Percentiles rank a stretch among this genome's conserved stretches.
Evolutionary conservation across 805 yeast species (phyloP).

Genomic region (Starmerella geochares): DNA sequence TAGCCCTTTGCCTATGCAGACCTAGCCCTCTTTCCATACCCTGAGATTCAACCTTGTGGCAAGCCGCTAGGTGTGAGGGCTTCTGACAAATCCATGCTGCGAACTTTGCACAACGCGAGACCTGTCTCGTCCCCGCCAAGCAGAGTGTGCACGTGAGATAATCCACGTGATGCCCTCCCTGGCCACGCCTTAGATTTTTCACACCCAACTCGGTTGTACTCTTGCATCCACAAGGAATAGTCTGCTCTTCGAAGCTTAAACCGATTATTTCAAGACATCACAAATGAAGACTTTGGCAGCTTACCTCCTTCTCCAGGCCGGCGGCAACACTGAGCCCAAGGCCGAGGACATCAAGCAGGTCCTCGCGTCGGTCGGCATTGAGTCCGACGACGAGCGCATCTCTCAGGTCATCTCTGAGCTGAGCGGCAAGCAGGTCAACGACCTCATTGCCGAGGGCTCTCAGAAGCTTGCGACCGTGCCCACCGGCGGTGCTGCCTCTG

Average conservation of each 20-base stretch:
- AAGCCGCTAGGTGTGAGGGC: constrained; percentile 2
- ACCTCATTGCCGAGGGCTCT: constrained; percentile 89
- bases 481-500: constrained; percentile 92
- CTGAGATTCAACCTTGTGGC: background rate
- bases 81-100: constrained; percentile 1
- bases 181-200: constrained; percentile 17
- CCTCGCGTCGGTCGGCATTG: constrained; percentile 91
- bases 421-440: constrained; percentile 86
- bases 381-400: constrained; percentile 83
- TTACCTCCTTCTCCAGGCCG: constrained; percentile 93
- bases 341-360: constrained; percentile 83
- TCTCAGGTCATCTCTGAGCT: constrained; percentile 69
- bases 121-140: too few species aligned
- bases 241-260: constrained; percentile 44
- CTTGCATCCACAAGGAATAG: constrained; percentile 53
- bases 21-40: background rate
- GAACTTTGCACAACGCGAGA: too few species aligned
- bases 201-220: constrained; percentile 3
- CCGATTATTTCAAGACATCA: constrained; percentile 31
- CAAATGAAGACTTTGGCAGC: constrained; percentile 97
- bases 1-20: background rate
- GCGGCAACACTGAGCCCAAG: constrained; percentile 91
- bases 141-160: background rate
- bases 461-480: constrained; percentile 96
- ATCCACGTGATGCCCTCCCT: constrained; percentile 5